Base-by-base conservation (phyloP, 2,329 filamentous ascomycete species). In the Bipolaris oryzae region DNA sequence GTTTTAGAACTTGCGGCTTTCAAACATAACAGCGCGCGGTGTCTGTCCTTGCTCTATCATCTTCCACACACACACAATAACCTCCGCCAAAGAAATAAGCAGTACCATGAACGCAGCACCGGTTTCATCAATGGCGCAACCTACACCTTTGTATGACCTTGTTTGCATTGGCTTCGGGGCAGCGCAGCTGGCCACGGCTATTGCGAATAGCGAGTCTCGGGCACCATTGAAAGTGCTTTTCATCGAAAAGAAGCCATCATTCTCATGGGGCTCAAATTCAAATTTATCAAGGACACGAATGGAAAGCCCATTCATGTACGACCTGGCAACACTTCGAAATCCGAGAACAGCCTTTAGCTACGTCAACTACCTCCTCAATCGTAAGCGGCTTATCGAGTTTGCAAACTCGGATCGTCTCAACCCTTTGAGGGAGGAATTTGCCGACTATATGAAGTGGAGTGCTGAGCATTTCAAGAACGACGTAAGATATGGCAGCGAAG, bases 361-460 rank as follows among this genome's bases (percentile, higher is more conserved):
- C 41, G 57, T 66, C 55, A 74, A 73, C 50, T 76, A 75, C 60
- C 63, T 76, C 5, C 69, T 72, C 28, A 62, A 57, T 13, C 65
- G 64, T 15, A 65, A 71, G 33, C 66, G 73, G 7, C 63, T 76
- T 15, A 58, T 75, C 20, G 72, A 74, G 25, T 76, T 75, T 34
- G 68, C 71, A 37, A 75, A 76, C 54, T 74, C 76, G 18, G 72
- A 74, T 47, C 69, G 72, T 13, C 56, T 77, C 47, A 73, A 75
- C 41, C 74, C 75, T 23, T 53, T 77, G 25, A 64, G 76, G 28
- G 66, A 71, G 43, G 75, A 77, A 48, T 76, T 77, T 16, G 74
- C 73, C n/a, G 70, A 77, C 43, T 76, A 77, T 42, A 61, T 78
- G 50, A 66, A 62, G 51, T 76, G 74, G 74, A 71, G 68, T 41